A percentile compares a stretch with the other conserved stretches of the same genome.
These are phyloP conservation scores for Vararia minispora DNA, from an alignment of 768 basidiomycete genomes.

Conservation along the genomic window DNA sequence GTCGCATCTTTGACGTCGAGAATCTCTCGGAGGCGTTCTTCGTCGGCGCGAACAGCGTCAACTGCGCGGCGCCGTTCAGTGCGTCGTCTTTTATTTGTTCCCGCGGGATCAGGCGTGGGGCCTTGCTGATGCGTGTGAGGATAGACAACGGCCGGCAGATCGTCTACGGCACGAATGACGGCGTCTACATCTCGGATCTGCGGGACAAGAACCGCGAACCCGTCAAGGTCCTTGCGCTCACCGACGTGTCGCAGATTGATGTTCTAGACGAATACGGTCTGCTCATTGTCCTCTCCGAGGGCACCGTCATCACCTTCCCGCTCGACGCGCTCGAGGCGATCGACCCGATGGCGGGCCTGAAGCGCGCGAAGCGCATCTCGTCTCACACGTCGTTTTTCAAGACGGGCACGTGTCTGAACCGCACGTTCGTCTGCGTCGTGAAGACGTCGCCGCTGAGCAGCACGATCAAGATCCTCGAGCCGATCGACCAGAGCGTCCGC, in stretches of 20 bases:
- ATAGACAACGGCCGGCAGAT: slow-evolving; percentile 73
- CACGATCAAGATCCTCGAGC: slow-evolving; percentile 95
- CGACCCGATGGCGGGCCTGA: slow-evolving; percentile 85
- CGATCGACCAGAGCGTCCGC: slow-evolving; percentile 79
- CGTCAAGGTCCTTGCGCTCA: slow-evolving; percentile 76
- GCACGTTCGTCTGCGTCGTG: slow-evolving; percentile 91
- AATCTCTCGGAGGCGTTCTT: slow-evolving; percentile 87
- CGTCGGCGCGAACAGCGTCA: slow-evolving; percentile 72
- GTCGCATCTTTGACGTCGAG: slow-evolving; percentile 76
- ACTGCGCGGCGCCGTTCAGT: slow-evolving; percentile 87
- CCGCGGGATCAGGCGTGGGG: too few relatives aligned
- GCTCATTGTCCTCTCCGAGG: slow-evolving; percentile 97
- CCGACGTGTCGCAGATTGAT: slow-evolving; percentile 91
- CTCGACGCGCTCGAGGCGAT: slow-evolving; percentile 83
- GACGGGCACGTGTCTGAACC: slow-evolving; percentile 83
- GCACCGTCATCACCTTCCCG: slow-evolving; percentile 93
- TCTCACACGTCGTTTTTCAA: slow-evolving; percentile 98
- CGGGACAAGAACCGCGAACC: slow-evolving; percentile 70
- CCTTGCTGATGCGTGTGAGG: slow-evolving; percentile 1
- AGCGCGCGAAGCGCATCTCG: slow-evolving; percentile 90
- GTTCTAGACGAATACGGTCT: slow-evolving; percentile 94
- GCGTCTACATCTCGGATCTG: slow-evolving; percentile 89
- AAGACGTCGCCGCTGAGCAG: slow-evolving; percentile 92
- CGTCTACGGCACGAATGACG: slow-evolving; percentile 96
- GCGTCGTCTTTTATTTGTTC: slow-evolving; percentile 26